Percentiles rank a stretch among this genome's conserved stretches.
These are phyloP conservation scores for Xylaria cubensis DNA, from an alignment of 495 filamentous ascomycete species.

Conservation along the genomic window DNA sequence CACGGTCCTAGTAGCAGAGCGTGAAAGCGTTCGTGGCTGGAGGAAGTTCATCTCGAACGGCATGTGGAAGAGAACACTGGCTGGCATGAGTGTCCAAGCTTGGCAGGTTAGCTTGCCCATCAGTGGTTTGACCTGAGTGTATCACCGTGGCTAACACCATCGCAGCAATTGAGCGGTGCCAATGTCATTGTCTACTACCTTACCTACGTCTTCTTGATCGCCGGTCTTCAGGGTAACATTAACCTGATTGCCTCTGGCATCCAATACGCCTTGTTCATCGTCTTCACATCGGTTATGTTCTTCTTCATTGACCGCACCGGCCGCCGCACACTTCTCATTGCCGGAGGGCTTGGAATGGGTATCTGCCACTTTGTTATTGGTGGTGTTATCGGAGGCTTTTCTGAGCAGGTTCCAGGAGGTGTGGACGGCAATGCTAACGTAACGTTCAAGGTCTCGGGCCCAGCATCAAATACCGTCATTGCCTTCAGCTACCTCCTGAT, in stretches of 20 bases:
- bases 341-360: constrained; percentile 72
- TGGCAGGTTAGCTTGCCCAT: constrained; percentile 44
- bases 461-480: constrained; percentile 71
- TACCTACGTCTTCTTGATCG: constrained; percentile 76
- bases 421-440: constrained; percentile 73
- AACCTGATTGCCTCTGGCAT: constrained; percentile 72
- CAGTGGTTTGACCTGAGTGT: background rate
- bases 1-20: constrained; percentile 63
- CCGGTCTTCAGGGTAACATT: constrained; percentile 65
- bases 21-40: constrained; percentile 61
- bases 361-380: constrained; percentile 73
- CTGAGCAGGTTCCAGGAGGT: constrained; percentile 56
- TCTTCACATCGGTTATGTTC: constrained; percentile 71
- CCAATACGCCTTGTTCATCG: constrained; percentile 78
- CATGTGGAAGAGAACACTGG: constrained; percentile 76
- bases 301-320: constrained; percentile 78
- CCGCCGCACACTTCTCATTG: constrained; percentile 72
- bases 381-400: constrained; percentile 56
- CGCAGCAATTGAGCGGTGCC: constrained; percentile 72
- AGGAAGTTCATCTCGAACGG: constrained; percentile 65
- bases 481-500: constrained; percentile 76
- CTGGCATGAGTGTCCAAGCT: constrained; percentile 69
- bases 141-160: constrained; percentile 54
- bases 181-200: constrained; percentile 77
- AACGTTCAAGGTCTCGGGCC: constrained; percentile 65